Percentiles rank a stretch among this genome's conserved stretches.
phyloP scores from a whole-genome alignment of 441 rosid species.

The Sinapis alba region DNA sequence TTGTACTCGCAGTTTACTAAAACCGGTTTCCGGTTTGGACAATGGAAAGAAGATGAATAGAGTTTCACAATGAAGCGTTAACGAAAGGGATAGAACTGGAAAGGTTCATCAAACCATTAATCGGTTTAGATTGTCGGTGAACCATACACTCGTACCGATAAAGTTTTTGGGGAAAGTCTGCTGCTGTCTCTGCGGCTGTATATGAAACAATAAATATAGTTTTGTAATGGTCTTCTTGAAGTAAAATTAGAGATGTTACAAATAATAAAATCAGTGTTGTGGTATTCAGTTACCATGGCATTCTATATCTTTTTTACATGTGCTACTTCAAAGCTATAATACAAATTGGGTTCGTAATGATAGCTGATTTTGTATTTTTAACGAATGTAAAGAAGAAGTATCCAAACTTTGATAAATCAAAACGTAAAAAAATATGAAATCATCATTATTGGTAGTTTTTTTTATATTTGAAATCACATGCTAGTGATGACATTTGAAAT shows the following conservation, averaged over 20 bases:
- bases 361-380: neutral
- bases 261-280: neutral
- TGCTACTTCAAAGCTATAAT: neutral
- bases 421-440: neutral
- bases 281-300: neutral
- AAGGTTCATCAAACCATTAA: slow-evolving; percentile 12
- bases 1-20: slow-evolving; percentile 46
- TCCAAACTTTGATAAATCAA: neutral
- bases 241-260: slow-evolving; percentile 26
- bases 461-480: slow-evolving; percentile 21
- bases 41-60: slow-evolving; percentile 36
- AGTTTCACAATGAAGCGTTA: slow-evolving; percentile 33
- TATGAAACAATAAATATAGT: slow-evolving; percentile 15
- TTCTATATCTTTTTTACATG: neutral
- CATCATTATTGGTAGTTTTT: slow-evolving; percentile 18
- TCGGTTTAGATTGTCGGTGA: slow-evolving; percentile 36
- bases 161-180: neutral
- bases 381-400: neutral
- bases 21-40: slow-evolving; percentile 48
- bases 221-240: slow-evolving; percentile 18
- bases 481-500: slow-evolving; percentile 25
- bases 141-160: slow-evolving; percentile 25
- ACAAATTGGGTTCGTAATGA: neutral
- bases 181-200: slow-evolving; percentile 30
- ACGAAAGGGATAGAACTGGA: neutral